Conservation (phyloP, 2,329 filamentous ascomycete genomes). For the Pestalotiopsis sp. region DNA sequence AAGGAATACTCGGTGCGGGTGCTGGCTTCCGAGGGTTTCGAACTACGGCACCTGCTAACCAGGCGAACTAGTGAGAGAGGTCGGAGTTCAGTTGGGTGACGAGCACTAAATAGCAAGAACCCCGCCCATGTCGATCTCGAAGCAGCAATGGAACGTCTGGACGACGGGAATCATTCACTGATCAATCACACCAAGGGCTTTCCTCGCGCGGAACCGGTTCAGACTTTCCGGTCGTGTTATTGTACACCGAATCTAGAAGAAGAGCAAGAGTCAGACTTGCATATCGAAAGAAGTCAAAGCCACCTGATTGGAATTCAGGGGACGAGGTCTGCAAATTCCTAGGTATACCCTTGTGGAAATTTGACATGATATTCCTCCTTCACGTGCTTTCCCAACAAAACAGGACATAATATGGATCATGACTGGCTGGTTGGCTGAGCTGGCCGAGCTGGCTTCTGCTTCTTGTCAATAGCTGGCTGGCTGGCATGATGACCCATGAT, state of each 20-base stretch:
- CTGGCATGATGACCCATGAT: not conserved
- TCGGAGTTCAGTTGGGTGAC: not conserved
- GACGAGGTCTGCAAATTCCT: not conserved
- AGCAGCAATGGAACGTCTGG: not conserved
- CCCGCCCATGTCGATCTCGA: not conserved
- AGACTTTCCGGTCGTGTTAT: no score
- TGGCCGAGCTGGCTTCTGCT: not conserved
- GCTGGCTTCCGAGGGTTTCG: conserved; percentile 5
- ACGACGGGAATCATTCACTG: no score
- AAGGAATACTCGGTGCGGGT: not conserved
- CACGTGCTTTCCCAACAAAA: not conserved
- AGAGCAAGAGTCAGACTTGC: not conserved
- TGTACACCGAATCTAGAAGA: no score
- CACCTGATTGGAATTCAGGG: not conserved
- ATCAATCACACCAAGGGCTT: no score
- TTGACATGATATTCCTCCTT: not conserved
- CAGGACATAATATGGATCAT: not conserved
- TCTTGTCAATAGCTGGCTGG: not conserved
- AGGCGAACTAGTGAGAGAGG: not conserved
- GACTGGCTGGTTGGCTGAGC: not conserved
- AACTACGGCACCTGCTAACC: not conserved
- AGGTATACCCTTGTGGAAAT: not conserved
- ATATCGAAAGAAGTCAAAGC: not conserved
- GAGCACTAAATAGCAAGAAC: not conserved
- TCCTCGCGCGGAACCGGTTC: no score